Conservation (phyloP, 805 yeast species). For the Isabelozyma rhagii region DNA sequence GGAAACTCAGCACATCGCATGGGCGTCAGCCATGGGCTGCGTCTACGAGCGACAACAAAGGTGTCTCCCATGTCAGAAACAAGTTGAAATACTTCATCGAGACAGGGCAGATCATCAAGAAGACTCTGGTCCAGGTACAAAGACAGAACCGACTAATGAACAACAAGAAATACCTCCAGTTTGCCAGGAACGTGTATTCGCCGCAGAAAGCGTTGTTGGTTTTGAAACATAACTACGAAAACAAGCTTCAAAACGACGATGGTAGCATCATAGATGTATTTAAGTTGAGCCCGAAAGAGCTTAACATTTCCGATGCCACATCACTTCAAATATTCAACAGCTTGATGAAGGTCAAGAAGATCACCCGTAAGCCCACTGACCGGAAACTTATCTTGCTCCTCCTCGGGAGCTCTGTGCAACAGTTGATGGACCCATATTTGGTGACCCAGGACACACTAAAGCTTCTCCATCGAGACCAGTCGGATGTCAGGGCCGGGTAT, state of each 20-base stretch:
- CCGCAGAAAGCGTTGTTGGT: conserved; percentile 21
- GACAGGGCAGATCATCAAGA: conserved; percentile 22
- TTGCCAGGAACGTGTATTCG: conserved; percentile 1
- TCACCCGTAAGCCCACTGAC: conserved; percentile 31
- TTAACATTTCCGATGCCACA: conserved; percentile 15
- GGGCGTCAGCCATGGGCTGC: not conserved
- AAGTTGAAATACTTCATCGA: conserved; percentile 26
- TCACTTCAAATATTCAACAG: conserved; percentile 26
- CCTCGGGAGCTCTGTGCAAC: conserved; percentile 57
- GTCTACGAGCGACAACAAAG: not conserved
- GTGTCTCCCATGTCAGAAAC: conserved; percentile 9
- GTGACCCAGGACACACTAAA: conserved; percentile 53
- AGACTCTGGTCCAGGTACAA: conserved; percentile 13
- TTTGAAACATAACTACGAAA: conserved; percentile 28
- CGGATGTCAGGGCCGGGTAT: conserved; percentile 48
- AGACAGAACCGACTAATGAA: conserved; percentile 2
- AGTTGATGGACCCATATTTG: conserved; percentile 54
- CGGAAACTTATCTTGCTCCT: conserved; percentile 48
- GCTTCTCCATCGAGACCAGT: conserved; percentile 48
- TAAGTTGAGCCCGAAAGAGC: conserved; percentile 18
- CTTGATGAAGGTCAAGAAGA: conserved; percentile 20
- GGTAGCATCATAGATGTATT: conserved; percentile 24
- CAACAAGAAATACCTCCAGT: not conserved
- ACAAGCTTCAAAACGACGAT: conserved; percentile 16
- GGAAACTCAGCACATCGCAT: not conserved